Evolutionary conservation across 805 yeast genomes (phyloP).

Genomic region (Pichia pseudocactophila): DNA sequence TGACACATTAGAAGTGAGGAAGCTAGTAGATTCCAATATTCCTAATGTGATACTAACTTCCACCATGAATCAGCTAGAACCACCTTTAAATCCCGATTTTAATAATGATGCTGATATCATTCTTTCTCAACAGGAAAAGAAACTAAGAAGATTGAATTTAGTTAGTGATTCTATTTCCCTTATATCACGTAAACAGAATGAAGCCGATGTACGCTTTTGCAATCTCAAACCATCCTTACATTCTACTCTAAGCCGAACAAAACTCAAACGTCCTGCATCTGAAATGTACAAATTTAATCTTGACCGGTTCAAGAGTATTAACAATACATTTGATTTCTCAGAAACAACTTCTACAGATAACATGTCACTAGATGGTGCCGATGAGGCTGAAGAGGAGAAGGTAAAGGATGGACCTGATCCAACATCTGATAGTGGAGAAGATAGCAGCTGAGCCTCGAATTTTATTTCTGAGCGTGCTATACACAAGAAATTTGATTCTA

Average conservation of each 20-base stretch:
- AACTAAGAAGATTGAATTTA: slow-evolving; percentile 1
- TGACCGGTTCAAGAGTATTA: background rate
- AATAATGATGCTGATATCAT: background rate
- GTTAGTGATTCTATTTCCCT: background rate
- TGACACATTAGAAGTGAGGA: background rate
- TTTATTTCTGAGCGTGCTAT: too few relatives aligned
- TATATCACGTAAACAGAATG: background rate
- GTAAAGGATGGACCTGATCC: background rate
- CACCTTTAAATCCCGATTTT: slow-evolving; percentile 11
- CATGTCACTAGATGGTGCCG: slow-evolving; percentile 7
- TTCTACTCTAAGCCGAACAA: background rate
- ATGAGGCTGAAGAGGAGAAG: slow-evolving; percentile 4
- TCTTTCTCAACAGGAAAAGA: slow-evolving; percentile 1
- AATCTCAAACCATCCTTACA: background rate
- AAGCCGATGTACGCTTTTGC: background rate
- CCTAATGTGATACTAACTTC: slow-evolving; percentile 23
- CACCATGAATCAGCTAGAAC: slow-evolving; percentile 21
- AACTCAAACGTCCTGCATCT: background rate
- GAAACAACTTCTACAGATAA: slow-evolving; percentile 8
- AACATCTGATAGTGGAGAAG: too few relatives aligned
- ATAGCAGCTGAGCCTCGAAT: too few relatives aligned
- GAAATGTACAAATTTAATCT: background rate
- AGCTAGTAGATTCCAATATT: slow-evolving; percentile 13
- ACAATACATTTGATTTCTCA: background rate
- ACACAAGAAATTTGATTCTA: too few relatives aligned